Base-by-base conservation (phyloP, 2,329 filamentous ascomycete species). In the Simplicillium sp. region DNA sequence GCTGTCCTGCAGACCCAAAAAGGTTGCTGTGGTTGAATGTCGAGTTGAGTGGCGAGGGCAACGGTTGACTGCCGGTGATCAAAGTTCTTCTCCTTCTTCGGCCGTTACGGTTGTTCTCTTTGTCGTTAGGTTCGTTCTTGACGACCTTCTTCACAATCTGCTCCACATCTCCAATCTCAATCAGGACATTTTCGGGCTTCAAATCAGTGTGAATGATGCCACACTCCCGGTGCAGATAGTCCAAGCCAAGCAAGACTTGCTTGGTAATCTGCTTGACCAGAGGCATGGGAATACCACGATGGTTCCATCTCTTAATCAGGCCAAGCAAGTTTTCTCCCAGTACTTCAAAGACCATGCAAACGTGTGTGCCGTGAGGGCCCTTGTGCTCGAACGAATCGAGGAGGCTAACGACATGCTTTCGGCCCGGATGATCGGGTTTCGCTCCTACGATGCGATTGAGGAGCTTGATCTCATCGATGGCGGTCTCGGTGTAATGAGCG, bases 311-410 rank as follows among this genome's bases (percentile, higher is more conserved):
- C 77, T 97, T 97, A 72, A 98, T 96, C 58, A 98, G 66, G 18
- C 92, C 90, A 40, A 97, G 68, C 48, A 97, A 66, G 58, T 97
- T 97, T 73, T 97, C 89, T 40, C 92, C 92, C 42, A 98, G 66
- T 3, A 98, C 92, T 62, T 98, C 92, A 54, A 98, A 98, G 7
- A 98, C 92, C 90, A 98, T 97, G 70, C 92, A 98, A 44, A 97
- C 88, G 58, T 98, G 92, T 39, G 87, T 84, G 37, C 92, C 92
- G 56, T 98, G 94, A 34, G 90, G 90, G 9, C 92, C 92, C 62
- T 94, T 94, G 68, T 97, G 92, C 60, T 96, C 90, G 61, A 98
- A 98, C 0, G 87, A 95, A 64, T 97, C 90, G 52, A 97, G 76
- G 32, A 98, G 73, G 62, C 88, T 95, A 61, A 98, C 92, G 48